These are phyloP conservation scores for Panaeolus papilionaceus DNA, from an alignment of 768 basidiomycete species.

Conservation along the genomic window DNA sequence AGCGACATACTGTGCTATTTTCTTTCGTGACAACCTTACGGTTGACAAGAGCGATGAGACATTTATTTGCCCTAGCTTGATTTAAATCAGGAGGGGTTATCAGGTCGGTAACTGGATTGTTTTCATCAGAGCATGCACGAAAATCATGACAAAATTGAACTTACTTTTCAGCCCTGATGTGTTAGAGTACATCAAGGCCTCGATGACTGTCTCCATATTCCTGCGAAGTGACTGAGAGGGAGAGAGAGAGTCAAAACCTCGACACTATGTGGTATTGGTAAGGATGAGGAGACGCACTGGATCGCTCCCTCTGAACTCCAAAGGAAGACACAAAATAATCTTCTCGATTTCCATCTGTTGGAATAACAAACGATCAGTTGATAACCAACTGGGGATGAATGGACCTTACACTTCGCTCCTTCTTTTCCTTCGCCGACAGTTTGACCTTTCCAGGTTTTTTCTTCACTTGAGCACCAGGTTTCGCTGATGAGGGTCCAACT, in stretches of 20 bases:
- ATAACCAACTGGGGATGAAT: not conserved
- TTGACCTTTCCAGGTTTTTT: conserved; percentile 70
- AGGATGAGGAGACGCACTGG: conserved; percentile 49
- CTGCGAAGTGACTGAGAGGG: conserved; percentile 67
- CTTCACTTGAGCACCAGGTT: conserved; percentile 45
- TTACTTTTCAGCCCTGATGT: conserved; percentile 67
- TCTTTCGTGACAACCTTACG: conserved; percentile 86
- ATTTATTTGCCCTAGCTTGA: conserved; percentile 93
- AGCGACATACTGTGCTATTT: conserved; percentile 56
- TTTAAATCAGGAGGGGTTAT: conserved; percentile 82
- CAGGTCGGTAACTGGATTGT: conserved; percentile 69
- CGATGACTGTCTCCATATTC: conserved; percentile 83
- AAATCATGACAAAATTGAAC: conserved; percentile 23
- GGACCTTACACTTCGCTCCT: conserved; percentile 70
- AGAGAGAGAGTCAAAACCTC: not conserved
- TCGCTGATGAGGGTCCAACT: conserved; percentile 16
- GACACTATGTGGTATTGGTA: not conserved
- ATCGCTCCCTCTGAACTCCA: conserved; percentile 91
- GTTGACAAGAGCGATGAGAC: conserved; percentile 88
- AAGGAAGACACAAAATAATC: conserved; percentile 76
- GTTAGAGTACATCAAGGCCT: conserved; percentile 70
- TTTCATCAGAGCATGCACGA: not conserved
- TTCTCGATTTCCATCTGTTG: conserved; percentile 67
- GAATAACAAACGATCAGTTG: conserved; percentile 6
- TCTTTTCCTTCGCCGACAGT: conserved; percentile 81